Evolutionary conservation across 2,329 filamentous ascomycete species (phyloP), one percentile per base, ranked within the genome.

Genomic region (Akanthomyces uredinophilus): DNA sequence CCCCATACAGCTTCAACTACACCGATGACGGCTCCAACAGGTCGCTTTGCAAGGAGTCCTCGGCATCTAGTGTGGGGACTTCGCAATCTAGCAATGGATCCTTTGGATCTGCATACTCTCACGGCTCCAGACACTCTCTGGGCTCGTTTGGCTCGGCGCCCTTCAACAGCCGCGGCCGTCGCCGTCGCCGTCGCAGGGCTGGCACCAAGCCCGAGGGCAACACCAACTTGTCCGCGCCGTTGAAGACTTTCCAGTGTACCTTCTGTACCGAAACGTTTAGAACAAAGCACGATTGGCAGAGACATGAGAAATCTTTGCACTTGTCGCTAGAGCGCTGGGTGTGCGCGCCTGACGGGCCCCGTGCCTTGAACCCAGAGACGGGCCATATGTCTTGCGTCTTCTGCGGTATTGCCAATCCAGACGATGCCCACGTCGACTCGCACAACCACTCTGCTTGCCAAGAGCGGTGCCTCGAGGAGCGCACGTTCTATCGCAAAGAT

Each of bases 201-300:
- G 72, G 76, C 0, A 70, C 72, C 13, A 77, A 76, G 65, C 69
- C 70, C 1, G 75, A 77, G 1, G 77, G 60, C 29, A 71, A 70
- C 53, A 71, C 70, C 0, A 66, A 70, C 8, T 71, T 81, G 2
- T 67, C 68, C 13, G 73, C 74, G 4, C 81, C 80, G 2, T 74
- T 81, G 63, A 84, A 84, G 68, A 84, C 83, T 2, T 87, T 83
- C 72, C 85, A 88, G 71, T 88, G 86, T 71, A 88, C 86, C 65
- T 88, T 88, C 77, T 88, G 86, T 71, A 87, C 86, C 7, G 85
- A 88, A 66, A 86, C 84, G 0, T 88, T 88, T 72, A 78, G 85
- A 66, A 87, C 85, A 4, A 88, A 88, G 70, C 84, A 88, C 68
- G 86, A 88, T 72, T 88, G 86, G 86, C 85, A 87, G 68, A 78